phyloP scores from a whole-genome alignment of 805 yeast genomes.

The Kockiozyma suomiensis region DNA sequence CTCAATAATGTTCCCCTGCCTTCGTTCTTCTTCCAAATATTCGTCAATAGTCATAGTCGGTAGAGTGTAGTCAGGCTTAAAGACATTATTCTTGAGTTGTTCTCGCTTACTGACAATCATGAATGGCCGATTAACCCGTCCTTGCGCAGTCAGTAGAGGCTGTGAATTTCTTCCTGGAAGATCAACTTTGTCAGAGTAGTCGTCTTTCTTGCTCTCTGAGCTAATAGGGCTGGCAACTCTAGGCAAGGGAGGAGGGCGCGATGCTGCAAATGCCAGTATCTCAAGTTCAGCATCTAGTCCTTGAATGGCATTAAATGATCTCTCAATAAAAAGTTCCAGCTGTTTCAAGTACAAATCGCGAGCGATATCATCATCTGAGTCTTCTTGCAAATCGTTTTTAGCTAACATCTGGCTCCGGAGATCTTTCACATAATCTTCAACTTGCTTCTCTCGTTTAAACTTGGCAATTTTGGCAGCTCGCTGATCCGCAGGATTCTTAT shows the following conservation, averaged over 20 bases:
- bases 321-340: conserved; percentile 54
- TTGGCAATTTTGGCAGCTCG: conserved; percentile 75
- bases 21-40: conserved; percentile 79
- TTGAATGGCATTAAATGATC: conserved; percentile 60
- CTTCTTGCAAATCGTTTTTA: not conserved
- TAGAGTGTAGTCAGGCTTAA: conserved; percentile 87
- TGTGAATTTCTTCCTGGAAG: conserved; percentile 35
- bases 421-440: conserved; percentile 49
- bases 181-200: conserved; percentile 69
- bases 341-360: conserved; percentile 61
- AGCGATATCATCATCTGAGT: conserved; percentile 56
- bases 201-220: conserved; percentile 41
- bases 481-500: conserved; percentile 46
- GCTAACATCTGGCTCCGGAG: conserved; percentile 37
- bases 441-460: conserved; percentile 60
- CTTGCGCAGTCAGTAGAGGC: conserved; percentile 66
- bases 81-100: conserved; percentile 64
- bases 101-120: conserved; percentile 61
- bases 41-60: conserved; percentile 97
- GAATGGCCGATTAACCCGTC: conserved; percentile 83
- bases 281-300: conserved; percentile 65
- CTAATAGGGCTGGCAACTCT: conserved; percentile 25
- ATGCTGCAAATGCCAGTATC: conserved; percentile 50
- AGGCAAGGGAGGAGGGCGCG: conserved; percentile 31
- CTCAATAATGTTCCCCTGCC: conserved; percentile 72